Evolutionary conservation across 371 early-diverging fungal species (phyloP).

Genomic region (Apophysomyces variabilis): DNA sequence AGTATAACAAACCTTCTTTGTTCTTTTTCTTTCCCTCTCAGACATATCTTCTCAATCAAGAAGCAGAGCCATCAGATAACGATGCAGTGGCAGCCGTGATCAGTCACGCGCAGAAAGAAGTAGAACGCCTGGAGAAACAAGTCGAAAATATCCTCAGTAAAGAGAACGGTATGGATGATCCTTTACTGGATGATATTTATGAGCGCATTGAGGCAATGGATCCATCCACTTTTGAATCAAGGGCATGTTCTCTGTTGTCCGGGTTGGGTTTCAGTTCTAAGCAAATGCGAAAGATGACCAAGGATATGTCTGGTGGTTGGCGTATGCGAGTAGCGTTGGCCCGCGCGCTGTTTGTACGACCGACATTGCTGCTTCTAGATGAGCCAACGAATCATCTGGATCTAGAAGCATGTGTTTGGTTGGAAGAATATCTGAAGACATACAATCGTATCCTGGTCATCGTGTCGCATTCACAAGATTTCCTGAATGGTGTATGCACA

Average conservation of each 20-base stretch:
- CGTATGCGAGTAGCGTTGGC: constrained; percentile 98
- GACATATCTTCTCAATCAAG: constrained; percentile 94
- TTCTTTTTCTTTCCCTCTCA: constrained; percentile 13
- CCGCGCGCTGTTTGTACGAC: constrained; percentile 94
- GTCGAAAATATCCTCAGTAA: constrained; percentile 86
- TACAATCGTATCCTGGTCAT: constrained; percentile 95
- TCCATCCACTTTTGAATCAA: constrained; percentile 91
- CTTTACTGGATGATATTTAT: constrained; percentile 91
- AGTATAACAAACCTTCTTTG: neutral
- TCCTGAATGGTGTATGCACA: constrained; percentile 97
- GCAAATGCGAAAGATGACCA: constrained; percentile 87
- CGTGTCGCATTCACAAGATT: constrained; percentile 99
- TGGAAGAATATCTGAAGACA: constrained; percentile 94
- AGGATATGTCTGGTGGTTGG: constrained; percentile 99
- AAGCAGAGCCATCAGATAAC: constrained; percentile 91
- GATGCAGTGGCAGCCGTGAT: constrained; percentile 93
- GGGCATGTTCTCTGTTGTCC: constrained; percentile 89
- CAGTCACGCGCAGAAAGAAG: constrained; percentile 87
- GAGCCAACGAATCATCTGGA: constrained; percentile 99
- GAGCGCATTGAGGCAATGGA: constrained; percentile 95
- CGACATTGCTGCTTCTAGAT: constrained; percentile 96
- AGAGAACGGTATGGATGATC: constrained; percentile 86
- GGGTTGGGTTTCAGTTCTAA: constrained; percentile 94
- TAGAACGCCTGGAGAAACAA: constrained; percentile 85
- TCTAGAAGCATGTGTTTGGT: constrained; percentile 97